These are phyloP conservation scores for Pseudogymnoascus sp. DNA, from an alignment of 2,329 filamentous ascomycete species.

Conservation along the genomic window DNA sequence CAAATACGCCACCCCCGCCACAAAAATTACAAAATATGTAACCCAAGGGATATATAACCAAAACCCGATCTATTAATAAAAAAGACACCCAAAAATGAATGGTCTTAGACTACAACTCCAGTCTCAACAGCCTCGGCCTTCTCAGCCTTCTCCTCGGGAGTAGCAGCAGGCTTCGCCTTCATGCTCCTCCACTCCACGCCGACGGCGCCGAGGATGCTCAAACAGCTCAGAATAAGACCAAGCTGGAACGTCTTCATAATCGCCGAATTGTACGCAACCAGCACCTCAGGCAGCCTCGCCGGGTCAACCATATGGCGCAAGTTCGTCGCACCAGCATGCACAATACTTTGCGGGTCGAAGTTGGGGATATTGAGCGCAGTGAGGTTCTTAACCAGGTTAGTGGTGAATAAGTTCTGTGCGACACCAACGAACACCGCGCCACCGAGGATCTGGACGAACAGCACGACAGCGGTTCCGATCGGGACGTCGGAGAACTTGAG, in stretches of 20 bases:
- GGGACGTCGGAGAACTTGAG: constrained; percentile 42
- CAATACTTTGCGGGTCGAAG: constrained; percentile 28
- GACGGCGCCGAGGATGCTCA: constrained; percentile 47
- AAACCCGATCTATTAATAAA: not conserved
- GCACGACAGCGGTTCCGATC: constrained; percentile 43
- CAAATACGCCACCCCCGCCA: not conserved
- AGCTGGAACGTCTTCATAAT: constrained; percentile 43
- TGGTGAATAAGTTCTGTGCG: constrained; percentile 54
- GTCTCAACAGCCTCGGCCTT: not conserved
- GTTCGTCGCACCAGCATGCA: constrained; percentile 37
- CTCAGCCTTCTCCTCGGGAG: not conserved
- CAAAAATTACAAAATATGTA: not conserved
- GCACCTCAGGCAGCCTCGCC: constrained; percentile 31
- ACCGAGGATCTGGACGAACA: constrained; percentile 59
- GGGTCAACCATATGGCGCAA: constrained; percentile 31
- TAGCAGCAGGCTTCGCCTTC: constrained; percentile 5
- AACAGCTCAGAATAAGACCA: constrained; percentile 43
- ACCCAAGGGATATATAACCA: constrained; percentile 1
- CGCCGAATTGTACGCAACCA: constrained; percentile 33
- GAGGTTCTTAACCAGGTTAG: constrained; percentile 24
- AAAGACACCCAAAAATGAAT: not conserved
- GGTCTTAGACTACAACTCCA: not conserved
- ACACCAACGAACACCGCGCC: constrained; percentile 59
- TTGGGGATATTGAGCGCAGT: constrained; percentile 22
- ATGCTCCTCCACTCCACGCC: constrained; percentile 50